These are phyloP conservation scores for Leishmania major DNA, from an alignment of 208 protist species.

Conservation along the genomic window DNA sequence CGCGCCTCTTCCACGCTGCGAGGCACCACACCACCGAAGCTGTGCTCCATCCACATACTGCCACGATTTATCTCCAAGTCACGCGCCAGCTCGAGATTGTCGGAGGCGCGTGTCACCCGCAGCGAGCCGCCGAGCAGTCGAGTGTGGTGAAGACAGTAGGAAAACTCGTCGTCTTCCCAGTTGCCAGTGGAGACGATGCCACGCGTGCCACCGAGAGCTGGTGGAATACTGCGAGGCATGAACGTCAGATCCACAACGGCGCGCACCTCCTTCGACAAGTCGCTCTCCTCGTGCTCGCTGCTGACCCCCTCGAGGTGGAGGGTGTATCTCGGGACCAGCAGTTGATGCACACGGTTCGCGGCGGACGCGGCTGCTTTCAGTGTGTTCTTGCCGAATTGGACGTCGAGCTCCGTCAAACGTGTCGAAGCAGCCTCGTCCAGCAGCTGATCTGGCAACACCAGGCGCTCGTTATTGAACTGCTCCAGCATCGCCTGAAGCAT, in stretches of 20 bases:
- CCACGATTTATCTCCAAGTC: slow-evolving; percentile 39
- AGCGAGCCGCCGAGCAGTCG: slow-evolving; percentile 37
- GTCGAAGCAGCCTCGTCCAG: slow-evolving; percentile 27
- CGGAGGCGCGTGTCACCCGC: slow-evolving; percentile 47
- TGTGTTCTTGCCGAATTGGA: slow-evolving; percentile 40
- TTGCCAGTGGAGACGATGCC: slow-evolving; percentile 49
- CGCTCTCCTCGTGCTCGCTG: slow-evolving; percentile 40
- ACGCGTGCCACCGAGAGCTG: slow-evolving; percentile 47
- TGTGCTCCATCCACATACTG: slow-evolving; percentile 58
- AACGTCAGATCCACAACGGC: slow-evolving; percentile 55
- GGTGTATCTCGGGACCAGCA: slow-evolving; percentile 36
- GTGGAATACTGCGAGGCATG: slow-evolving; percentile 36
- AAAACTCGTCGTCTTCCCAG: slow-evolving; percentile 60
- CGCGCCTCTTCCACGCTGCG: slow-evolving; percentile 37
- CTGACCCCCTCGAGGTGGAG: slow-evolving; percentile 56
- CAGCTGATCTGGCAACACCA: slow-evolving; percentile 50
- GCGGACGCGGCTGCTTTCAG: slow-evolving; percentile 23
- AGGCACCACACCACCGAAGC: slow-evolving; percentile 56
- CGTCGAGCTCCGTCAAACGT: slow-evolving; percentile 37
- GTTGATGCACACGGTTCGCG: slow-evolving; percentile 4
- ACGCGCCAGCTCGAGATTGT: slow-evolving; percentile 41
- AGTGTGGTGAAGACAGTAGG: slow-evolving; percentile 49
- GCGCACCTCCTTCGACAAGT: slow-evolving; percentile 42
- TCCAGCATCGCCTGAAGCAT: slow-evolving; percentile 63
- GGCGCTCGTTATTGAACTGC: slow-evolving; percentile 42